Percentiles rank a stretch among this genome's conserved stretches.
Evolutionary conservation across 352 stramenopile genomes (phyloP).

Genomic region (Phytopythium vexans): DNA sequence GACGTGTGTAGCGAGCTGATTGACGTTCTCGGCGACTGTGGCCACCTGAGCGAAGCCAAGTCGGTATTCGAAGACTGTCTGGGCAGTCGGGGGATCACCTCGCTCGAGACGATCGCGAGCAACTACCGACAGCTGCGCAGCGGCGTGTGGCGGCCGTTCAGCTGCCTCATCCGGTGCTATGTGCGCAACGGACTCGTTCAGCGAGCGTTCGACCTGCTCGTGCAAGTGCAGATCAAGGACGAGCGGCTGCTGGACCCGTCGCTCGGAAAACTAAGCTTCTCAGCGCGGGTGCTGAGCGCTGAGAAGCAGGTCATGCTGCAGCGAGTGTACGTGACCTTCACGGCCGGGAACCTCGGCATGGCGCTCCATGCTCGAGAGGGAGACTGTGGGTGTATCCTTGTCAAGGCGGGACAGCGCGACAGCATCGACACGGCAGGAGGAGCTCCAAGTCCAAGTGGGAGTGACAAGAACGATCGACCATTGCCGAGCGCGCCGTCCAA

Average conservation of each 20-base stretch:
- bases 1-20: conserved; percentile 40
- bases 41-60: conserved; percentile 39
- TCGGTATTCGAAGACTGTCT: conserved; percentile 50
- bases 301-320: conserved; percentile 36
- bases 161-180: conserved; percentile 34
- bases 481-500: neutral
- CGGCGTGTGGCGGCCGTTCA: conserved; percentile 37
- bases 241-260: conserved; percentile 36
- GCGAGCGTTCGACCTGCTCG: conserved; percentile 40
- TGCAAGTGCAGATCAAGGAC: conserved; percentile 37
- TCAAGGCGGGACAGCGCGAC: conserved; percentile 12
- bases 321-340: conserved; percentile 44
- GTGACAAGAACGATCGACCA: neutral
- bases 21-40: conserved; percentile 24
- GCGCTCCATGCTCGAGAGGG: conserved; percentile 19
- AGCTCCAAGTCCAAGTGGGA: neutral
- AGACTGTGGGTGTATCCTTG: conserved; percentile 20
- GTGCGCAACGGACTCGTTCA: conserved; percentile 40
- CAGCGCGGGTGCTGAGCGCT: conserved; percentile 23
- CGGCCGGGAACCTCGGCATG: conserved; percentile 39
- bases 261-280: conserved; percentile 24
- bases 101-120: conserved; percentile 23
- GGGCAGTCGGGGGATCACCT: conserved; percentile 18
- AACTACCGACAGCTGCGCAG: neutral
- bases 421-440: neutral